Base-by-base conservation (phyloP, 2,329 filamentous ascomycete genomes). In the Madurella mycetomatis region DNA sequence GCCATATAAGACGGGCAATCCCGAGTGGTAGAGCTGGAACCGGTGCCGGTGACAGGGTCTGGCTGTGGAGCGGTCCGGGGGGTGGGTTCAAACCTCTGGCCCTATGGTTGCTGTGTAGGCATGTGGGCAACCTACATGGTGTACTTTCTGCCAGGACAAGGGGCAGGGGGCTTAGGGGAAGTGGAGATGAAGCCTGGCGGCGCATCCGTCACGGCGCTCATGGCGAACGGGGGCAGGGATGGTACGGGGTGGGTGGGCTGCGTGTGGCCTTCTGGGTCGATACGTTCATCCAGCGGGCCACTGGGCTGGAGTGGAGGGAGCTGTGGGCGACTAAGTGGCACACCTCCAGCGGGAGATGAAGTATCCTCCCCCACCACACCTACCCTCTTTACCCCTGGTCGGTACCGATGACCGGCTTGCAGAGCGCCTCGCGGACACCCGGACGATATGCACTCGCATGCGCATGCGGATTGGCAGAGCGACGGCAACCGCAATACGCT, bases 1-100 rank as follows among this genome's bases (percentile, higher is more conserved):
- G 43, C 49, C 51, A 57, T 63, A 63, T 63, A 64, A 63, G 56
- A 64, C 62, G 59, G 62, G 55, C 59, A 57, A 60, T 58, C 44
- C 62, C 58, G 58, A 59, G 51, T 49, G 44, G 51, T 39, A 34
- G 53, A 49, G 44, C 44, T 60, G 34, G 52, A 48, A 42, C 25
- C 31, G 51, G 47, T 53, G 55, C 46, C 54, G 52, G 56, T 49
- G 47, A 54, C 46, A 19, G 41, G 50, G 44, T 43, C 41, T 12
- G 46, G 34, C 43, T 46, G 56, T 58, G 56, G 58, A 55, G 53
- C 30, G 42, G 30, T 41, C 45, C 8, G 54, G 54, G 51, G 55
- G 51, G 34, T 41, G 32, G 49, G 55, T 45, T 30, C 41, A 45
- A 49, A 46, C 52, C 48, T 51, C 47, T 51, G 32, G 53, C 51